Conservation (phyloP, 257 asterid species). For the Lantana camara region DNA sequence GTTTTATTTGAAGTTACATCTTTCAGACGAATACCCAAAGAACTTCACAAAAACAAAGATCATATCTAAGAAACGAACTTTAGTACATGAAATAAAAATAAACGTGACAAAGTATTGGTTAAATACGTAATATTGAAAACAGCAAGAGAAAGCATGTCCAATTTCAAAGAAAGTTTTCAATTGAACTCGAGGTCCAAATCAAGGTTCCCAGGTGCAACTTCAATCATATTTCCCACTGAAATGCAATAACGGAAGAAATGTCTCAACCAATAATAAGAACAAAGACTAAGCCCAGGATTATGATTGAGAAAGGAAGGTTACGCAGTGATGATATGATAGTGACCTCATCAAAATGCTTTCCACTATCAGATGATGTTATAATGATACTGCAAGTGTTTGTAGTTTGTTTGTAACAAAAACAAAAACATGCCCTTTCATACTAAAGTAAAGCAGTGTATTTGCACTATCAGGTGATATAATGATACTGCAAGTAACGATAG, state of each 20-base stretch:
- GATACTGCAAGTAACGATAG: neutral
- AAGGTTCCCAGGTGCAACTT: neutral
- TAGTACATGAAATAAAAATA: neutral
- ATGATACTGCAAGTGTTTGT: neutral
- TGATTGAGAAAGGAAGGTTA: neutral
- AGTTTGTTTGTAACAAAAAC: neutral
- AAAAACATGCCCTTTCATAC: neutral
- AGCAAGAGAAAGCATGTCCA: too few relatives aligned
- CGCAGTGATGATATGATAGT: neutral
- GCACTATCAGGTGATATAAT: neutral
- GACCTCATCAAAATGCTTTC: neutral
- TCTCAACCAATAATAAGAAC: neutral
- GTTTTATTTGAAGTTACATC: constrained; percentile 54
- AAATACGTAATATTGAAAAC: too few relatives aligned
- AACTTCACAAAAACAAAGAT: constrained; percentile 38
- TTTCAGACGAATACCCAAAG: constrained; percentile 32
- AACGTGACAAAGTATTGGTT: too few relatives aligned
- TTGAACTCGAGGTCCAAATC: neutral
- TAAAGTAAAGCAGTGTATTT: constrained; percentile 3
- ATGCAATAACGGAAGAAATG: neutral
- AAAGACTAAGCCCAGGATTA: neutral
- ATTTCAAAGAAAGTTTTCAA: neutral
- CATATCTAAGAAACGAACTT: constrained; percentile 15
- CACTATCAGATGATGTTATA: neutral
- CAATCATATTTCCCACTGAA: neutral